These are phyloP conservation scores for Gossypium turneri DNA, from an alignment of 345 rosid species.

Conservation along the genomic window DNA sequence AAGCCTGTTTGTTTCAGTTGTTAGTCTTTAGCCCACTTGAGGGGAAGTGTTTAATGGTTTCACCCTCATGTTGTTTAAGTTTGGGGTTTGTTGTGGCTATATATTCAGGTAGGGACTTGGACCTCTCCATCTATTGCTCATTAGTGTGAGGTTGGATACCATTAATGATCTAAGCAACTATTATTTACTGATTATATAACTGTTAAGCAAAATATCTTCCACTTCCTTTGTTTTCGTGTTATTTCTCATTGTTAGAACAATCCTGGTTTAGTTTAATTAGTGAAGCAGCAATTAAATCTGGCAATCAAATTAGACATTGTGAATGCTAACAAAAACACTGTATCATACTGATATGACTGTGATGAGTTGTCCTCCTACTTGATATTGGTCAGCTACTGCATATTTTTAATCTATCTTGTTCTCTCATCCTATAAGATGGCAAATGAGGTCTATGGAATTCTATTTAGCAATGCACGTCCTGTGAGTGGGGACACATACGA, in stretches of 20 bases:
- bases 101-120: neutral
- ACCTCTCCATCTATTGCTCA: neutral
- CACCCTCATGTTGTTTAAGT: neutral
- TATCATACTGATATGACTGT: neutral
- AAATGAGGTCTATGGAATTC: slow-evolving; percentile 48
- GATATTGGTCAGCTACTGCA: neutral
- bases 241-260: neutral
- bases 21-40: neutral
- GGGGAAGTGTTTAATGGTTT: neutral
- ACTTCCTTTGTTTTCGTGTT: neutral
- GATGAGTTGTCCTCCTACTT: slow-evolving; percentile 1
- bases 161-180: neutral
- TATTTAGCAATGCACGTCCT: slow-evolving; percentile 44
- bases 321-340: slow-evolving; percentile 3
- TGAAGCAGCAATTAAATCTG: neutral
- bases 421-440: slow-evolving; percentile 67
- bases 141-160: neutral
- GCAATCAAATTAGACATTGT: neutral
- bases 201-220: neutral
- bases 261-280: neutral
- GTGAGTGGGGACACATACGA: slow-evolving; percentile 54
- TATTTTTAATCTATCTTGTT: slow-evolving; percentile 26
- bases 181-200: neutral
- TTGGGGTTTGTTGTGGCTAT: neutral
- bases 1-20: neutral